Conservation (phyloP, 768 basidiomycete species). For the Tylopilus plumbeoviolaceoides region DNA sequence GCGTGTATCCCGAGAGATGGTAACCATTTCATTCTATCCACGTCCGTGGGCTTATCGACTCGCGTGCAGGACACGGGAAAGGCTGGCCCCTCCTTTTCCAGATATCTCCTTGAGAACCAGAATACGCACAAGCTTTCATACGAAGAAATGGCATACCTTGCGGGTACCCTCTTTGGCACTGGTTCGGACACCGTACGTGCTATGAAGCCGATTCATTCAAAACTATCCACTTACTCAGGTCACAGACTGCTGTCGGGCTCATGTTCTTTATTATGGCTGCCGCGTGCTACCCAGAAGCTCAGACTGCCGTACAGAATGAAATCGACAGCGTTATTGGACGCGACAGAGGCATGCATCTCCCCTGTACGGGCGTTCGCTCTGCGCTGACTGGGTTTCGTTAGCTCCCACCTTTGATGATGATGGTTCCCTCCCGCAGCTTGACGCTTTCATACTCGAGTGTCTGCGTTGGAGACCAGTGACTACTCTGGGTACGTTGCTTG, state of each 20-base stretch:
- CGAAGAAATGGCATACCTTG: conserved; percentile 58
- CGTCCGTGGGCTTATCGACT: background rate
- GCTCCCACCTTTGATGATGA: conserved; percentile 42
- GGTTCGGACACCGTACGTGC: conserved; percentile 54
- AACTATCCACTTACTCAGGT: background rate
- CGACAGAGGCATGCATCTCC: conserved; percentile 25
- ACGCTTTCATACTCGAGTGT: conserved; percentile 39
- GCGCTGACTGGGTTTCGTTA: conserved; percentile 9
- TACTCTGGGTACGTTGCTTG: conserved; percentile 22
- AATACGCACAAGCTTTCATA: conserved; percentile 49
- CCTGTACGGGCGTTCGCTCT: background rate
- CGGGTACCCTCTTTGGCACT: conserved; percentile 63
- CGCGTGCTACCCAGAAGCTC: conserved; percentile 50
- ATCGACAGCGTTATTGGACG: conserved; percentile 50
- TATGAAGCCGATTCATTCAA: background rate
- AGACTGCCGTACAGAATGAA: conserved; percentile 49
- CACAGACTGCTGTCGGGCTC: conserved; percentile 52
- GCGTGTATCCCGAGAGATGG: conserved; percentile 44
- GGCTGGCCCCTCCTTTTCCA: conserved; percentile 45
- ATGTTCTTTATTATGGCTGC: conserved; percentile 56
- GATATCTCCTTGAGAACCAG: conserved; percentile 56
- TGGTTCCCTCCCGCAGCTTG: conserved; percentile 33
- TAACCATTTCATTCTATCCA: conserved; percentile 14
- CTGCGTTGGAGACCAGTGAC: conserved; percentile 41
- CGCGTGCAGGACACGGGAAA: conserved; percentile 18